Evolutionary conservation across 208 protist species (phyloP).

Genomic region (Crithidia sp.): DNA sequence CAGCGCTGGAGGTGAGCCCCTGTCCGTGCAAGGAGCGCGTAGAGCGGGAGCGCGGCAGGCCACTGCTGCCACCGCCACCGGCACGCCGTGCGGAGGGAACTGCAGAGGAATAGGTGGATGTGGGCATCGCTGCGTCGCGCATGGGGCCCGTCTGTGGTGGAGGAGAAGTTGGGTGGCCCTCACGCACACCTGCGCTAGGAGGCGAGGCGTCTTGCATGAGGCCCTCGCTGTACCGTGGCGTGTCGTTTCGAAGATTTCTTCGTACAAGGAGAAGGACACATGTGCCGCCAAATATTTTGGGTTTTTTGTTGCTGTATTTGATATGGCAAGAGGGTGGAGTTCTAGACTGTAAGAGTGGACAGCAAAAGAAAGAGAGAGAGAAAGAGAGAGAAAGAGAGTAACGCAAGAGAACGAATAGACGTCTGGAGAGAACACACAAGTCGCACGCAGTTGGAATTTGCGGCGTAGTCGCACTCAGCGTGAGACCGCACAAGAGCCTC

Average conservation of each 20-base stretch:
- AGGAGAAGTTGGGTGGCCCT: too few species aligned
- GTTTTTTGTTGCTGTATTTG: too few species aligned
- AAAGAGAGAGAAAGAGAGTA: not conserved
- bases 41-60: conserved; percentile 1
- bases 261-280: too few species aligned
- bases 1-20: not conserved
- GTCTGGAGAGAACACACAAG: not conserved
- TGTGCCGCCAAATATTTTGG: too few species aligned
- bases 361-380: not conserved
- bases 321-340: too few species aligned
- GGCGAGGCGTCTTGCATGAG: too few species aligned
- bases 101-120: not conserved
- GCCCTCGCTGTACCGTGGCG: too few species aligned
- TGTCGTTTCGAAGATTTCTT: too few species aligned
- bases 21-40: conserved; percentile 4
- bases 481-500: not conserved
- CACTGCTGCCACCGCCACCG: not conserved
- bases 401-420: not conserved
- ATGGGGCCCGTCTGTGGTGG: too few species aligned
- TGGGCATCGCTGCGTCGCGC: not conserved
- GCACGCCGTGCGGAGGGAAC: not conserved
- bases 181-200: too few species aligned
- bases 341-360: too few species aligned
- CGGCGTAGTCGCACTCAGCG: not conserved
- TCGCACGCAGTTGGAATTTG: not conserved